phyloP scores from a whole-genome alignment of 2,329 filamentous ascomycete species.

The Aspergillus fijiensis region DNA sequence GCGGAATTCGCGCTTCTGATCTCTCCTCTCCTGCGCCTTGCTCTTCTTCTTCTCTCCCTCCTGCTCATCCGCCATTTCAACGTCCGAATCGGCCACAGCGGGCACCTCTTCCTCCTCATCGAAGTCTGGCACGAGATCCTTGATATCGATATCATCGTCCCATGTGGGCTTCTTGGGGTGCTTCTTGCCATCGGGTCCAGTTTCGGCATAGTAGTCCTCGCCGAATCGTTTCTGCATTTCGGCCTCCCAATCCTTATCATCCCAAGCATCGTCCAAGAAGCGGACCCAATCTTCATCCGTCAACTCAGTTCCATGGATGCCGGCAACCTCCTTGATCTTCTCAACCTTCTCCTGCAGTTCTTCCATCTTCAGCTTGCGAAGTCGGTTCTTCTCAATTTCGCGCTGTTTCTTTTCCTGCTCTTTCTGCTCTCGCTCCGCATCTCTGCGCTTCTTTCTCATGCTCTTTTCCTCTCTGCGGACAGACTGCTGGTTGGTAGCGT shows the following conservation, averaged over 20 bases:
- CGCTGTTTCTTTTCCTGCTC: constrained; percentile 75
- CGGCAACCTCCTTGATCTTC: constrained; percentile 86
- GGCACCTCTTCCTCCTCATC: constrained; percentile 67
- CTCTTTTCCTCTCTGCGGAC: constrained; percentile 81
- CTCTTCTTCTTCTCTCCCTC: constrained; percentile 47
- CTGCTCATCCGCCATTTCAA: constrained; percentile 46
- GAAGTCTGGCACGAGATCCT: constrained; percentile 84
- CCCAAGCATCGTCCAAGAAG: constrained; percentile 84
- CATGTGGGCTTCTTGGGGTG: constrained; percentile 81
- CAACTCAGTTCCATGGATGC: constrained; percentile 65
- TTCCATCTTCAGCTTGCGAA: constrained; percentile 86
- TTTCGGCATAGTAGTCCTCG: constrained; percentile 81
- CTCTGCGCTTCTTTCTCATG: constrained; percentile 73
- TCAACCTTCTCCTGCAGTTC: constrained; percentile 83
- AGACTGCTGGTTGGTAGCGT: constrained; percentile 75
- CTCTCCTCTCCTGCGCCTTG: constrained; percentile 51
- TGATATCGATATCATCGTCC: constrained; percentile 98
- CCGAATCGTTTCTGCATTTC: constrained; percentile 89
- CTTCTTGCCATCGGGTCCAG: constrained; percentile 60
- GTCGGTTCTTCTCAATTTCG: constrained; percentile 75
- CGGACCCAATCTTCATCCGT: constrained; percentile 79
- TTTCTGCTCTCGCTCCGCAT: constrained; percentile 72
- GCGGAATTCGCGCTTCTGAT: constrained; percentile 70
- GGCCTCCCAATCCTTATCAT: constrained; percentile 83
- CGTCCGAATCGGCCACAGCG: constrained; percentile 58